Conservation (phyloP, 805 yeast species). For the Candida sithepensis region DNA sequence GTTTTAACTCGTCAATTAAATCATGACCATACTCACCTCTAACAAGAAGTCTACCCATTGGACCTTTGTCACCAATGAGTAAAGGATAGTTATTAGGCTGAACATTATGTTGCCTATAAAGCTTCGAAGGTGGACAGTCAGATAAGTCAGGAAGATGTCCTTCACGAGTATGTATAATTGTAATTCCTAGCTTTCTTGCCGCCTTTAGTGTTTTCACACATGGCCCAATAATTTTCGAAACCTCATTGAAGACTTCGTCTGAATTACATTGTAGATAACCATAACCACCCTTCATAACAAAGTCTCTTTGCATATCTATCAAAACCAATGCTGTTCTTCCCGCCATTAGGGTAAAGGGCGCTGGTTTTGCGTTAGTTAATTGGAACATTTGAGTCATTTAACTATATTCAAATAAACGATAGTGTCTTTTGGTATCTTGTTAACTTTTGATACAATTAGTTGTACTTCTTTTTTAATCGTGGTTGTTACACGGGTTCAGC, state of each 20-base stretch:
- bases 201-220: conserved; percentile 20
- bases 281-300: conserved; percentile 29
- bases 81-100: conserved; percentile 16
- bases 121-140: conserved; percentile 29
- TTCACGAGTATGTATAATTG: conserved; percentile 31
- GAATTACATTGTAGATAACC: conserved; percentile 20
- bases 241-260: conserved; percentile 7
- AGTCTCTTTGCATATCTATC: conserved; percentile 34
- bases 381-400: neutral
- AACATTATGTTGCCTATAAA: conserved; percentile 21
- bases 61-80: conserved; percentile 29
- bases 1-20: conserved; percentile 29
- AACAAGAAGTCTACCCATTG: conserved; percentile 30
- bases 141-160: conserved; percentile 28
- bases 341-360: conserved; percentile 7
- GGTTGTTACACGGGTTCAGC: too few species aligned
- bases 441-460: too few species aligned
- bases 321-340: conserved; percentile 26
- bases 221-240: conserved; percentile 23
- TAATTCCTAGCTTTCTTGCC: conserved; percentile 26
- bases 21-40: conserved; percentile 33
- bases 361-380: conserved; percentile 8
- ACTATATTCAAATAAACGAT: too few species aligned
- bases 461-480: too few species aligned
- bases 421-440: too few species aligned